Percentiles rank a stretch among this genome's conserved stretches.
These are phyloP conservation scores for Sporobolomyces pararoseus DNA, from an alignment of 768 basidiomycete genomes.

Conservation along the genomic window DNA sequence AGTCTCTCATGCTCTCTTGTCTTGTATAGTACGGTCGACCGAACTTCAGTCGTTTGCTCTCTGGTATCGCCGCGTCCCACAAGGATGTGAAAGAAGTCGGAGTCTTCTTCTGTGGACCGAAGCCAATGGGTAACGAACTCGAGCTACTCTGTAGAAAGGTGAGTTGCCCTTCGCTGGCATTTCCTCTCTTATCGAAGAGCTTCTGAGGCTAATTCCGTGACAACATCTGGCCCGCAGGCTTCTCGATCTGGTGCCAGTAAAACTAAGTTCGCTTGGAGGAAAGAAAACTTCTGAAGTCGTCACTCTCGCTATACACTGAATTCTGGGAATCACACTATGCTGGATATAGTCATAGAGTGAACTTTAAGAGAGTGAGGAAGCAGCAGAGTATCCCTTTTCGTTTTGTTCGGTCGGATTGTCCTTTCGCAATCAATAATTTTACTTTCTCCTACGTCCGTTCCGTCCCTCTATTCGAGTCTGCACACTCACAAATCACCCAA, in stretches of 20 bases:
- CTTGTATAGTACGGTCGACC: slow-evolving; percentile 37
- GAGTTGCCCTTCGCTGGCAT: no score
- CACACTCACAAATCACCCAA: no score
- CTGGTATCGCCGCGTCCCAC: slow-evolving; percentile 72
- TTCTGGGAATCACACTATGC: no score
- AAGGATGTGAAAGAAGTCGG: slow-evolving; percentile 64
- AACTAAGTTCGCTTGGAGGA: slow-evolving; percentile 86
- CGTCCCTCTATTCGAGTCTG: no score
- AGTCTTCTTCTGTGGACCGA: slow-evolving; percentile 71
- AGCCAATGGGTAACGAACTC: slow-evolving; percentile 50
- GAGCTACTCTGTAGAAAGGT: slow-evolving; percentile 73
- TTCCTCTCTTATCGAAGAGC: not conserved
- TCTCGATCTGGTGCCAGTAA: slow-evolving; percentile 62
- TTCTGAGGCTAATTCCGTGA: not conserved
- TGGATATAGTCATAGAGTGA: no score
- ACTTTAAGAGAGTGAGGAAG: no score
- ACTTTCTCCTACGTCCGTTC: no score
- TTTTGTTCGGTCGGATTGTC: no score
- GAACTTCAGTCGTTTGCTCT: slow-evolving; percentile 48
- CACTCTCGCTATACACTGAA: no score
- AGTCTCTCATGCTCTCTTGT: no score
- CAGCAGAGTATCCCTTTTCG: no score
- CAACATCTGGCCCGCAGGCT: not conserved
- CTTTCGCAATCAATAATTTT: no score
- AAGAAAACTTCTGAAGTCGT: slow-evolving; percentile 50